A percentile compares a stretch with the other conserved stretches of the same genome.
Evolutionary conservation across 306 rosid species (phyloP).

Genomic region (Prunus salicina): DNA sequence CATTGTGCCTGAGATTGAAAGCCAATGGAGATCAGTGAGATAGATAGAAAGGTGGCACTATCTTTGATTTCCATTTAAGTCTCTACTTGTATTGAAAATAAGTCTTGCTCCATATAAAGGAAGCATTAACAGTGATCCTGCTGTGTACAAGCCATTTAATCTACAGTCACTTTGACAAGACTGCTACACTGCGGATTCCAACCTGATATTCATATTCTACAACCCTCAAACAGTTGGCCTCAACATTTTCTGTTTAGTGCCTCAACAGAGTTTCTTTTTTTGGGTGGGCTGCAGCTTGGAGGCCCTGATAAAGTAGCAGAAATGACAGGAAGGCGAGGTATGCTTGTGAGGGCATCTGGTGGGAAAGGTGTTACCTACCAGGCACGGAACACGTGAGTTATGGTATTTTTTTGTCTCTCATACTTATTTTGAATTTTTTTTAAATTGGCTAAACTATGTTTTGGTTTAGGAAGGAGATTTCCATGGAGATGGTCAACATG

Average conservation of each 20-base stretch:
- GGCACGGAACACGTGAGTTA: constrained; percentile 94
- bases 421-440: background rate
- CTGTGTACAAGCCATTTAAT: background rate
- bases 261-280: constrained; percentile 11
- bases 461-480: constrained; percentile 72
- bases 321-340: constrained; percentile 99
- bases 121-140: background rate
- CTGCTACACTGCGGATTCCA: background rate
- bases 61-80: background rate
- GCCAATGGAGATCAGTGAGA: too few relatives aligned
- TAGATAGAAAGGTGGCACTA: background rate
- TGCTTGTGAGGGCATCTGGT: constrained; percentile 89
- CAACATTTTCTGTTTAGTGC: background rate
- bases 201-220: background rate
- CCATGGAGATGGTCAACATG: constrained; percentile 99
- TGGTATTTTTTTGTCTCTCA: constrained; percentile 1
- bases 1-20: background rate
- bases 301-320: constrained; percentile 98
- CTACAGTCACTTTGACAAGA: background rate
- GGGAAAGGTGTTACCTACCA: constrained; percentile 98
- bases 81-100: background rate
- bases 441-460: constrained; percentile 10
- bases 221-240: background rate
- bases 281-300: constrained; percentile 58
- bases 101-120: background rate